phyloP scores from a whole-genome alignment of 129 eudicot species.

The Flaveria bidentis region DNA sequence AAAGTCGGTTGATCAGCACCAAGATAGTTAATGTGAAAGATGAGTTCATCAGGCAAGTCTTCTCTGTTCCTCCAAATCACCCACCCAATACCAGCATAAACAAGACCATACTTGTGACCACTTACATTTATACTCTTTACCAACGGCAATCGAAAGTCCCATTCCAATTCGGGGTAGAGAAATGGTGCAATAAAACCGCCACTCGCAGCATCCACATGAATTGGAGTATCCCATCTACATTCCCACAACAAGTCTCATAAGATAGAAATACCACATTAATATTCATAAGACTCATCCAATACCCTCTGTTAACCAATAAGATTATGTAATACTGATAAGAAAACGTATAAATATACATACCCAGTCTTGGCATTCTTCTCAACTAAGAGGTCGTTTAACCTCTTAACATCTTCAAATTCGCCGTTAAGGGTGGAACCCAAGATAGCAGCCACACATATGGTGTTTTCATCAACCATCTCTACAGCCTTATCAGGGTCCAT shows the following conservation, averaged over 20 bases:
- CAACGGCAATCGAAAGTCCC: conserved; percentile 82
- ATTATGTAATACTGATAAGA: too few species aligned
- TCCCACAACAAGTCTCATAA: conserved; percentile 8
- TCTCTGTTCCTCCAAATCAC: conserved; percentile 83
- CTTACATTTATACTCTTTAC: conserved; percentile 90
- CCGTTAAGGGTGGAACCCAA: conserved; percentile 89
- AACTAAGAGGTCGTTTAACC: conserved; percentile 63
- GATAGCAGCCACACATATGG: conserved; percentile 85
- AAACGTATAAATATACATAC: conserved; percentile 14
- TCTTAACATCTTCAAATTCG: conserved; percentile 82
- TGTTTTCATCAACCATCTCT: conserved; percentile 90
- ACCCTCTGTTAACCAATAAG: too few species aligned
- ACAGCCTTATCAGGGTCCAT: conserved; percentile 83
- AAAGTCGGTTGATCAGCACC: conserved; percentile 95
- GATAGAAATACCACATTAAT: neutral
- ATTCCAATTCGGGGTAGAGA: conserved; percentile 73
- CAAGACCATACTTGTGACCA: conserved; percentile 92
- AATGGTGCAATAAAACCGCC: conserved; percentile 94
- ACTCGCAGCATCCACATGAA: conserved; percentile 93
- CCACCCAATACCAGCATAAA: conserved; percentile 92
- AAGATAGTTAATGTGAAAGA: conserved; percentile 86
- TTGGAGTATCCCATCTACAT: conserved; percentile 81
- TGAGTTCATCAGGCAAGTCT: conserved; percentile 82
- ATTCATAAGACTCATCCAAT: too few species aligned
- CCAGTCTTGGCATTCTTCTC: conserved; percentile 62